phyloP scores from a whole-genome alignment of 2,329 filamentous ascomycete genomes.

The Cercospora zeae-maydis region DNA sequence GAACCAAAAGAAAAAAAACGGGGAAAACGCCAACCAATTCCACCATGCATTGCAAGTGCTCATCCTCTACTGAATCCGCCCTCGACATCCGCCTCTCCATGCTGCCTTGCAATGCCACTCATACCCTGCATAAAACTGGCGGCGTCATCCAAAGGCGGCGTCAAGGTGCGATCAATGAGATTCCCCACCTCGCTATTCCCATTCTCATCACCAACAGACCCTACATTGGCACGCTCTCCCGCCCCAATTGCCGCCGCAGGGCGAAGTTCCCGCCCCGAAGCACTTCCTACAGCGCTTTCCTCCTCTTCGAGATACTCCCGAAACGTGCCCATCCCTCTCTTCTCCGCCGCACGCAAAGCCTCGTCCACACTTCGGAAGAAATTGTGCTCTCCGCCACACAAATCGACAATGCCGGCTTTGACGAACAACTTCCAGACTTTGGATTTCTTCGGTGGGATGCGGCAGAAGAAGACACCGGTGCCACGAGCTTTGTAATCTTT shows the following conservation, averaged over 20 bases:
- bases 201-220: neutral
- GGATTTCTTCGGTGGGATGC: slow-evolving; percentile 48
- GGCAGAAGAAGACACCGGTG: slow-evolving; percentile 72
- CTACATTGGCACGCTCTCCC: neutral
- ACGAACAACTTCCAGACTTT: slow-evolving; percentile 70
- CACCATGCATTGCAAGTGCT: neutral
- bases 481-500: slow-evolving; percentile 70
- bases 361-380: slow-evolving; percentile 83
- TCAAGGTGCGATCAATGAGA: slow-evolving; percentile 4
- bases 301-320: slow-evolving; percentile 1
- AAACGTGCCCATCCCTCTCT: slow-evolving; percentile 39
- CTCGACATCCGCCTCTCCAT: slow-evolving; percentile 9
- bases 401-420: slow-evolving; percentile 77
- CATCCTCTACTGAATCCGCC: slow-evolving; percentile 7
- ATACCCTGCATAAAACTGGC: slow-evolving; percentile 10
- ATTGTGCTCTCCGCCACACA: slow-evolving; percentile 71
- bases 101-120: slow-evolving; percentile 1
- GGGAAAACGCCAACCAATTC: neutral
- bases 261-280: neutral
- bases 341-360: slow-evolving; percentile 75
- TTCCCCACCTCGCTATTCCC: neutral
- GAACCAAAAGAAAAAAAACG: no score
- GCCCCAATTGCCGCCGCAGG: neutral
- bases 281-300: neutral
- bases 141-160: slow-evolving; percentile 2